Base-by-base conservation (phyloP, 257 asterid genomes). In the Solanum megistacrolobum region DNA sequence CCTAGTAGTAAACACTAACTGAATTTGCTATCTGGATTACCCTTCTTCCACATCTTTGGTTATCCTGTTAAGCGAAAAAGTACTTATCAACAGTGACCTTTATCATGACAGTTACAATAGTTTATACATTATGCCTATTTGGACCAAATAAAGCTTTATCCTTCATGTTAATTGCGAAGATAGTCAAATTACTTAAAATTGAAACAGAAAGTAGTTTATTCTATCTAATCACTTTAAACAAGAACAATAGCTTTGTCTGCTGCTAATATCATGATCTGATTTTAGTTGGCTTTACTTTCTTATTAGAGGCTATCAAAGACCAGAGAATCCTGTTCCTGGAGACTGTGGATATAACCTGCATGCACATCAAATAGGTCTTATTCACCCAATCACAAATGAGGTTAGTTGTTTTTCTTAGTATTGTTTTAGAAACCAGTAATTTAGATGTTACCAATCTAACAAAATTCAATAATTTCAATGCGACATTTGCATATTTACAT, bases 301-400 rank as follows among this genome's bases (percentile, higher is more conserved):
- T 87, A 76, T 87, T 89, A 97, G 99, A 76, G 99, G 99, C 66
- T 96, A 94, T 65, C 92, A 86, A 84, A 95, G 94, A 87, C 99
- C 99, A 34, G 96, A 85, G 86, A 95, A 93, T 87, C 98, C 99
- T 58, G 98, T 97, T 92, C 99, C 99, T 21, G 99, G 99, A 58
- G 99, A 97, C 88, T 96, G 97, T 86, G 99, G 99, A 86, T 97
- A 97, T 91, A 93, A 95, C 89, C 89, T 97, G 92, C 99, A 97
- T 83, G 99, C 99, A 20, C 99, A 97, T 90, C 94, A 73, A 60
- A 75, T 94, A 66, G 88, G 87, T 87, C 93, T 97, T 88, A 60
- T 91, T 76, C 99, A 96, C 90, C 99, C 99, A 31, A 91, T 88
- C 35, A 88, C 92, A 29, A 89, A 89, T 68, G 95, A 94, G 98